Percentiles rank a stretch among this genome's conserved stretches.
These are phyloP conservation scores for Micractinium sp. DNA, from an alignment of 139 green algal species.

Conservation along the genomic window DNA sequence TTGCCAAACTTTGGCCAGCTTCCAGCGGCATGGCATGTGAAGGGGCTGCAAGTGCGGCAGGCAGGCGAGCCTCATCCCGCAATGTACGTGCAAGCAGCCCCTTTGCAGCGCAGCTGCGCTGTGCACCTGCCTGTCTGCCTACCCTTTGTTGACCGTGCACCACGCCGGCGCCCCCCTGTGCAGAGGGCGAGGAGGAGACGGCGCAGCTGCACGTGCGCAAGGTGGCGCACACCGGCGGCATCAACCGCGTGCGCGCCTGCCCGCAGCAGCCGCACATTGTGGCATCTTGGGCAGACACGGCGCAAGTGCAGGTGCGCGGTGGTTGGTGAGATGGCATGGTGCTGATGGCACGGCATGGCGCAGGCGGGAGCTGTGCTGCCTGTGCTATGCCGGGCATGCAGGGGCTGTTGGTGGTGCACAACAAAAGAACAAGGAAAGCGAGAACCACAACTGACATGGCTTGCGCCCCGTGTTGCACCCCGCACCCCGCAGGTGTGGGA, in stretches of 20 bases:
- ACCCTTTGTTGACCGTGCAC: background rate
- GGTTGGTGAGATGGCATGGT: background rate
- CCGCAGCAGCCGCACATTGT: slow-evolving; percentile 86
- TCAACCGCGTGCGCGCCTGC: slow-evolving; percentile 94
- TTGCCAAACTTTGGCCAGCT: too few relatives aligned
- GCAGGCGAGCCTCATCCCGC: too few relatives aligned
- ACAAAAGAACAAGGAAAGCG: too few relatives aligned
- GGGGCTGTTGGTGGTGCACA: too few relatives aligned
- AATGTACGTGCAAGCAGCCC: too few relatives aligned
- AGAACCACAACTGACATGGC: too few relatives aligned
- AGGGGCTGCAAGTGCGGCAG: too few relatives aligned
- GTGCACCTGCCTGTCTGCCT: too few relatives aligned
- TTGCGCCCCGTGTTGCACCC: background rate
- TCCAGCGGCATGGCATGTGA: too few relatives aligned
- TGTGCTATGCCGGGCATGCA: too few relatives aligned
- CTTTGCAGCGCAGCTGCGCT: too few relatives aligned
- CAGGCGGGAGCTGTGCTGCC: too few relatives aligned
- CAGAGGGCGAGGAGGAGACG: slow-evolving; percentile 68
- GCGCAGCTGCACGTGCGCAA: slow-evolving; percentile 57
- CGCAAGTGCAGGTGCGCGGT: slow-evolving; percentile 69
- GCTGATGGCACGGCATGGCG: background rate
- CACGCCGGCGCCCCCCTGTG: background rate
- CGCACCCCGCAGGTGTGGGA: slow-evolving; percentile 71
- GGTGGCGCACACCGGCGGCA: slow-evolving; percentile 78
- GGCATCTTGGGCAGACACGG: slow-evolving; percentile 93